These are phyloP conservation scores for Tetrapisispora nanseiensis DNA, from an alignment of 805 yeast species.

Conservation along the genomic window DNA sequence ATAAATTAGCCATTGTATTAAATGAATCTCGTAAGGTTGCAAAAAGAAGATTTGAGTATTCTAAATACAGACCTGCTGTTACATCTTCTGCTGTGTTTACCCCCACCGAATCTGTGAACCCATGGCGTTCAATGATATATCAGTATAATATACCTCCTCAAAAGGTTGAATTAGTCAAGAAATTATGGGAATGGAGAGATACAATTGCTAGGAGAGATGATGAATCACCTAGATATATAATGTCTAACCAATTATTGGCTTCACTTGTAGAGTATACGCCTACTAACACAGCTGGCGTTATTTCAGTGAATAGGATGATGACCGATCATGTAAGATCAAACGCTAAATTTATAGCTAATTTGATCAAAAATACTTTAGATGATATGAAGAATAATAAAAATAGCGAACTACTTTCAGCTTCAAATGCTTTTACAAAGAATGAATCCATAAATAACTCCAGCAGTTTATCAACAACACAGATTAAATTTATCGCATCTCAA, in stretches of 20 bases:
- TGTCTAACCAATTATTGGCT: conserved; percentile 72
- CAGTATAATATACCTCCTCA: conserved; percentile 55
- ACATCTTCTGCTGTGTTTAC: conserved; percentile 33
- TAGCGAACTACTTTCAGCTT: too few species aligned
- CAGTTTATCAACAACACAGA: conserved; percentile 12
- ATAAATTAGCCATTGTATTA: conserved; percentile 52
- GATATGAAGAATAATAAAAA: conserved; percentile 8
- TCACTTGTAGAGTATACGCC: conserved; percentile 53
- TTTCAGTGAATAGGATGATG: conserved; percentile 36
- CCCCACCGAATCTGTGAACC: conserved; percentile 47
- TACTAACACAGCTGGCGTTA: conserved; percentile 44
- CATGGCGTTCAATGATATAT: conserved; percentile 53
- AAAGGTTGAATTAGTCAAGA: conserved; percentile 46
- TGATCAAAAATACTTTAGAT: conserved; percentile 38
- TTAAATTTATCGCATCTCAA: conserved; percentile 8
- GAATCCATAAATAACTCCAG: conserved; percentile 5
- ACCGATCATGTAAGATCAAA: conserved; percentile 50
- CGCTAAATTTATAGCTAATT: conserved; percentile 47
- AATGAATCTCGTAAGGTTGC: conserved; percentile 74
- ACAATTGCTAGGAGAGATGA: conserved; percentile 60
- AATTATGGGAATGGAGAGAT: conserved; percentile 79
- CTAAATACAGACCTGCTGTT: conserved; percentile 44
- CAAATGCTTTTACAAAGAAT: too few species aligned
- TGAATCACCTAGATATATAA: conserved; percentile 73
- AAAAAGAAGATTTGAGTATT: conserved; percentile 68